Evolutionary conservation across 2,329 filamentous ascomycete genomes (phyloP), one percentile per base, ranked within the genome.

Genomic region (Hypomyces perniciosus): DNA sequence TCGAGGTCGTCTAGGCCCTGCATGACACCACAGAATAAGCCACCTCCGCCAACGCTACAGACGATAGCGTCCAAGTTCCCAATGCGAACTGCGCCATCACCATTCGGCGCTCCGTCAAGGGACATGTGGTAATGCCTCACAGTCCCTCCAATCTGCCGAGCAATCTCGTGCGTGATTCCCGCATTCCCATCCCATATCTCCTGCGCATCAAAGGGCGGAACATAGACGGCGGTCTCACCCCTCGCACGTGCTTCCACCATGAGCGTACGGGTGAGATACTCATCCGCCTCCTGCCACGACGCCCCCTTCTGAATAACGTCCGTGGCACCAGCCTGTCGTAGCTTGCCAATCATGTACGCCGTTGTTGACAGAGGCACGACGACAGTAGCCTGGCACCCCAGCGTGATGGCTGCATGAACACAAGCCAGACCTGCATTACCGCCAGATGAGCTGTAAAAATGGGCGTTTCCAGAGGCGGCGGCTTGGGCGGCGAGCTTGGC

Each of bases 361-460:
- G 82, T 81, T 0, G 86, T 89, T 6, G 74, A 74, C 3, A 73
- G 65, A 0, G 88, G 88, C 1, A 90, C 83, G 8, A 88, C 84
- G 53, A 93, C 84, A 1, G 87, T 90, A 58, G 81, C 81, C 1
- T 78, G 78, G 26, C 79, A 75, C 8, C 74, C 73, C 5, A 91
- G 74, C 1, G 77, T 74, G 37, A 71, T 72, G 8, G 87, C 84
- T 0, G 87, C 85, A 45, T 82, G 82, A n/a, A 87, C 86, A 56
- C 85, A 88, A 1, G 87, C 88, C 1, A 93, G 78, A 1, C 88
- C 88, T 0, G 88, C 88, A 60, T 93, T 93, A 48, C 88, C 88
- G 56, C 86, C 88, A 0, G 81, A 86, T 4, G 84, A 85, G 58
- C 77, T 82, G 69, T 84, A 90, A 73, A 90, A 90, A 68, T 88